Base-by-base conservation (phyloP, 2,329 filamentous ascomycete species). In the Graphiopsis chlorocephala region DNA sequence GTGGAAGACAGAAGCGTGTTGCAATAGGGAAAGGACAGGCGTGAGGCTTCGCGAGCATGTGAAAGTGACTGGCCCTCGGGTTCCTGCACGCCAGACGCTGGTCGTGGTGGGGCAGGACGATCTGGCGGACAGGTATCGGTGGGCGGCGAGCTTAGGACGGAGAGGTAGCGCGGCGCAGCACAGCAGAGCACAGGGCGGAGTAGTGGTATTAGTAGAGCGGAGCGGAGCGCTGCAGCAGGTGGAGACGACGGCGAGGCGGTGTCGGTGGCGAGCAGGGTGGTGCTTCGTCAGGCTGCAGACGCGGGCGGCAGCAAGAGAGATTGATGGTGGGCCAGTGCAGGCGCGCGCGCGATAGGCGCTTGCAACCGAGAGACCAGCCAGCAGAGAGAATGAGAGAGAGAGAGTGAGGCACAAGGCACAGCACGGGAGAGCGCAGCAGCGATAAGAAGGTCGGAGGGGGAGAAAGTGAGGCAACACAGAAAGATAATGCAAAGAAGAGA, bases 51-150 rank as follows among this genome's bases (percentile, higher is more conserved):
- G 20, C 38, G 26, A 52, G 58, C 59, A 61, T 61, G 59, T 61
- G 59, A 61, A 61, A 61, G 59, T 52, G 45, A 60, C 38, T 47
- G 59, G 28, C 47, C 47, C 59, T 61, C 59, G 45, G 56, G 25
- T 23, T 59, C 38, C 56, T 58, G 31, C 26, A 31, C 29, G 50
- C 50, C 29, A 29, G 50, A 53, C 28, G 50, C 50, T 45, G 38
- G 38, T 11, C 4, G 8, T 20, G n/a, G 53, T 56, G 56, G 56
- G 56, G 56, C 56, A 59, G 50, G 50, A 31, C 50, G 50, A 31
- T 29, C 25, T 42, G 33, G 31, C 35, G 17, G 50, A 28, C 50
- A 31, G 26, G 50, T n/a, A 25, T 28, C 50, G 29, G 35, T 25
- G 35, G 50, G 50, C 50, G 26, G 38, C 26, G 56, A 29, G 25